Percentiles rank a stretch among this genome's conserved stretches.
Evolutionary conservation across 1,139 yeast genomes (phyloP).

Genomic region (Nadsonia starkeyi-henricii): DNA sequence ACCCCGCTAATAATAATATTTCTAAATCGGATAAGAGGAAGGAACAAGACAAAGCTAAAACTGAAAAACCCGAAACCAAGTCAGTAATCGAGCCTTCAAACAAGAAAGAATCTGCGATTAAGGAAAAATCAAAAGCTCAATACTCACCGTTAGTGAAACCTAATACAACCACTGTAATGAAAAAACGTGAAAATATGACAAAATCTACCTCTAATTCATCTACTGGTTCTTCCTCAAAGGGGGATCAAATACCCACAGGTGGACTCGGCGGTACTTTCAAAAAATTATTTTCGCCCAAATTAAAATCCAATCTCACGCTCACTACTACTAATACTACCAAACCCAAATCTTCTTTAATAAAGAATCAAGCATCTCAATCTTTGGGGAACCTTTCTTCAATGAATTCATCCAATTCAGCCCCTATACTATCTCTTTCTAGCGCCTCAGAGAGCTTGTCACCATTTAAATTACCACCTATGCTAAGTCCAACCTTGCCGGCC

Average conservation of each 20-base stretch:
- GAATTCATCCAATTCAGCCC: too few relatives aligned
- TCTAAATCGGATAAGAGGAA: background rate
- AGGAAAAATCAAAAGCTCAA: background rate
- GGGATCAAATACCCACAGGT: background rate
- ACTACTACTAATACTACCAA: too few relatives aligned
- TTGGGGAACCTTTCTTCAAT: too few relatives aligned
- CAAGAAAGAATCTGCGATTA: background rate
- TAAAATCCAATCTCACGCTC: too few relatives aligned
- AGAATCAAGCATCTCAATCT: too few relatives aligned
- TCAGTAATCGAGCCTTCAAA: too few relatives aligned
- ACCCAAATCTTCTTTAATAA: too few relatives aligned
- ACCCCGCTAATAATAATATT: too few relatives aligned
- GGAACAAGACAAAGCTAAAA: too few relatives aligned
- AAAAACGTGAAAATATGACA: background rate
- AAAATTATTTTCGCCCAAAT: background rate
- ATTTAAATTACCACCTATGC: background rate
- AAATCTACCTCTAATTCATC: too few relatives aligned
- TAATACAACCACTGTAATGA: background rate
- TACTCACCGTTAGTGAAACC: background rate
- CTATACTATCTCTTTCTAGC: too few relatives aligned
- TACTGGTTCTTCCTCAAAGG: background rate
- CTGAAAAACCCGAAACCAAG: too few relatives aligned
- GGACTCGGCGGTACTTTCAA: background rate
- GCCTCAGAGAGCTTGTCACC: background rate
- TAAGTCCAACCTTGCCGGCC: background rate